phyloP scores from a whole-genome alignment of 2,329 filamentous ascomycete species.

The Gnomoniopsis smithogilvyi region DNA sequence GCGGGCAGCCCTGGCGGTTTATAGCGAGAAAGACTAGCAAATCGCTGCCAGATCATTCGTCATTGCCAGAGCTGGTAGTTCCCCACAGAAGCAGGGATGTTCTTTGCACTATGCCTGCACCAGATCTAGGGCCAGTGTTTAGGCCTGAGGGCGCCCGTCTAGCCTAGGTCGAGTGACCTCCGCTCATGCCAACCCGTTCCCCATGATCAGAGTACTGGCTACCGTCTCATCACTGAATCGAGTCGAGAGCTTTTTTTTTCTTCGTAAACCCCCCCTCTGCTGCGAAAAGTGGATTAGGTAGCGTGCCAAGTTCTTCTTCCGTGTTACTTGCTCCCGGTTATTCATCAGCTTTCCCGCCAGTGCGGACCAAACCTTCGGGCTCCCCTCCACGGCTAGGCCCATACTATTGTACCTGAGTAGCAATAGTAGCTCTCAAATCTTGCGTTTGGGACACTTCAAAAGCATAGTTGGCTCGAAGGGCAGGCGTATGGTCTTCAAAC shows the following conservation, averaged over 20 bases:
- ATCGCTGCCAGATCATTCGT: constrained; percentile 13
- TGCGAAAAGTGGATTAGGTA: background rate
- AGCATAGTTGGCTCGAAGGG: background rate
- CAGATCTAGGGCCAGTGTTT: background rate
- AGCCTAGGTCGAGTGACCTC: constrained; percentile 13
- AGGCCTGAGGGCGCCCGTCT: background rate
- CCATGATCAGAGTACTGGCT: background rate
- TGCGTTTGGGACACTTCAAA: background rate
- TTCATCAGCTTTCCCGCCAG: too few species aligned
- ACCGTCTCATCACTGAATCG: background rate
- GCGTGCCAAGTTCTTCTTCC: too few species aligned
- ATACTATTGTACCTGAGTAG: too few species aligned
- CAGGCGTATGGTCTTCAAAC: background rate
- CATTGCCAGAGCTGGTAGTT: constrained; percentile 9
- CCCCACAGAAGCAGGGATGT: constrained; percentile 11
- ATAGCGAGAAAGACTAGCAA: constrained; percentile 5
- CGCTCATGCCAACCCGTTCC: background rate
- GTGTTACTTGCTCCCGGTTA: too few species aligned
- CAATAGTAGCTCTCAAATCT: background rate
- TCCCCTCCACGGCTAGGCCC: too few species aligned
- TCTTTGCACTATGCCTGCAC: constrained; percentile 2
- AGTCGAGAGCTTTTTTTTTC: constrained; percentile 1
- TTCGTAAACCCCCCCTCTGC: too few species aligned
- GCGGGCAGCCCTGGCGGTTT: background rate
- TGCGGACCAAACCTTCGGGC: too few species aligned